Percentiles rank a stretch among this genome's conserved stretches.
phyloP scores from a whole-genome alignment of 441 rosid species.

The Capsella rubella region DNA sequence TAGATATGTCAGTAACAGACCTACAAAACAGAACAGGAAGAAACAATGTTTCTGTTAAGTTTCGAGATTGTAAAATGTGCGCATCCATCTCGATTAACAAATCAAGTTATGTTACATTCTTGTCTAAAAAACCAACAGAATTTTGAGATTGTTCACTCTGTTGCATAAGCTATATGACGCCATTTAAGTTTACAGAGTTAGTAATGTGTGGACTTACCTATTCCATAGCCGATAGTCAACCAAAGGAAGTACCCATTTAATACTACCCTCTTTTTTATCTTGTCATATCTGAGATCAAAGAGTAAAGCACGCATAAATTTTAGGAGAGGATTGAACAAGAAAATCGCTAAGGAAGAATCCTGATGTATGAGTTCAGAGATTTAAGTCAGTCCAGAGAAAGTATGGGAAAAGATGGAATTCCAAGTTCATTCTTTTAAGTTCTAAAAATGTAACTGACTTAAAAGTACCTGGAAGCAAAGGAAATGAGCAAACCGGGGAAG shows the following conservation, averaged over 20 bases:
- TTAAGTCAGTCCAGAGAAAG: not conserved
- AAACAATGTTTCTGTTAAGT: slow-evolving; percentile 17
- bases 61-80: not conserved
- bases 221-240: slow-evolving; percentile 72
- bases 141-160: not conserved
- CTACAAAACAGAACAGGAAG: slow-evolving; percentile 50
- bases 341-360: not conserved
- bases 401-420: not conserved
- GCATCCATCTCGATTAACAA: not conserved
- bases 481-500: slow-evolving; percentile 94
- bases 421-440: slow-evolving; percentile 16
- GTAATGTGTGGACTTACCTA: slow-evolving; percentile 54
- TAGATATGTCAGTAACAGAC: slow-evolving; percentile 80
- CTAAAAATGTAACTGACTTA: slow-evolving; percentile 6
- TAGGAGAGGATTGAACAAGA: not conserved
- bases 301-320: not conserved
- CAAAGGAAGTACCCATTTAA: slow-evolving; percentile 71
- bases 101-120: slow-evolving; percentile 15
- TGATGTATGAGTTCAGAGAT: slow-evolving; percentile 12
- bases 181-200: not conserved
- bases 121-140: not conserved
- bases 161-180: not conserved
- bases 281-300: slow-evolving; percentile 63
- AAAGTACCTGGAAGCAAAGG: slow-evolving; percentile 81
- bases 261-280: slow-evolving; percentile 54